Evolutionary conservation across 2,329 filamentous ascomycete species (phyloP).

Genomic region (Clarireedia monteithiana): DNA sequence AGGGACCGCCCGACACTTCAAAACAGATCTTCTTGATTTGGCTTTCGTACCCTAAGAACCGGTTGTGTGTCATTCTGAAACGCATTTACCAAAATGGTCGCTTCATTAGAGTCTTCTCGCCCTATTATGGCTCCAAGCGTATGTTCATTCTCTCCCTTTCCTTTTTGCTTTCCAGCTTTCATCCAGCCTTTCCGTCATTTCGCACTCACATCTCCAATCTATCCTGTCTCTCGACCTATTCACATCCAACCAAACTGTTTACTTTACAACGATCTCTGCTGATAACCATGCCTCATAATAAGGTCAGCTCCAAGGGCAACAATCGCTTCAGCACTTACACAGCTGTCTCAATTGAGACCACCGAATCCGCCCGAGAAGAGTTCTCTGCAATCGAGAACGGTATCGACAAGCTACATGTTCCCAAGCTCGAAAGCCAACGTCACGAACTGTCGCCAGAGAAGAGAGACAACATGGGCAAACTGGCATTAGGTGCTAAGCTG

Average conservation of each 20-base stretch:
- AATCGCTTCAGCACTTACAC: constrained; percentile 45
- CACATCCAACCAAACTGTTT: constrained; percentile 6
- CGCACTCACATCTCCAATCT: background rate
- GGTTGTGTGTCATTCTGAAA: constrained; percentile 4
- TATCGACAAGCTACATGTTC: constrained; percentile 62
- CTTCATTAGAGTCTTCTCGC: constrained; percentile 44
- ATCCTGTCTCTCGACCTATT: background rate
- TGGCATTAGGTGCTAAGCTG: constrained; percentile 66
- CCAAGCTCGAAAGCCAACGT: constrained; percentile 57
- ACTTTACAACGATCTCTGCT: constrained; percentile 3
- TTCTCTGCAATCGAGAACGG: constrained; percentile 58
- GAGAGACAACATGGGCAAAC: constrained; percentile 59
- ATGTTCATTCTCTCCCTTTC: constrained; percentile 24
- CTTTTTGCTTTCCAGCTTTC: background rate
- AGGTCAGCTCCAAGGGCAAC: constrained; percentile 39
- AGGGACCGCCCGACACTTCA: background rate
- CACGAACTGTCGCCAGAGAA: constrained; percentile 60
- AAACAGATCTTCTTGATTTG: background rate
- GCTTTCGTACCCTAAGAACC: background rate
- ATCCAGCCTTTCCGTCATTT: background rate
- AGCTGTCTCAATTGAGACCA: constrained; percentile 31
- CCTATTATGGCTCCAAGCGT: constrained; percentile 49
- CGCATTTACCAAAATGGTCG: constrained; percentile 27
- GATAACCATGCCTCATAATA: constrained; percentile 33
- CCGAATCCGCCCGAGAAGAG: constrained; percentile 28